phyloP scores from a whole-genome alignment of 345 rosid species.

The Heritiera fomes region DNA sequence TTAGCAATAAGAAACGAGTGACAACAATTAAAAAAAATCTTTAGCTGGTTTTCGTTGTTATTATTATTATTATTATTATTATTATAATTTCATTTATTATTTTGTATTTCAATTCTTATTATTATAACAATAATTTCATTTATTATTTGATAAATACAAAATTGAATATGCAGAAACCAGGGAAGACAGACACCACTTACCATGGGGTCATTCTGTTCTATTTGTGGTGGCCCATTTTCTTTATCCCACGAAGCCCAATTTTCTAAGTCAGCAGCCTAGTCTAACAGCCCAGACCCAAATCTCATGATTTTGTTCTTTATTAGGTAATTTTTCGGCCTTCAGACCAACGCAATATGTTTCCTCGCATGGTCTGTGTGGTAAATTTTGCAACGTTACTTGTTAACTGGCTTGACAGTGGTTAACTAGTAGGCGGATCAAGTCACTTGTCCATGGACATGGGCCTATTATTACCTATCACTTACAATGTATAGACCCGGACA shows the following conservation, averaged over 20 bases:
- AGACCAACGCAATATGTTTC: not conserved
- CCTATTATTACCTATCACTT: not conserved
- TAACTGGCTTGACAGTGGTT: not conserved
- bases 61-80: too few relatives aligned
- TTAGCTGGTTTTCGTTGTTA: too few relatives aligned
- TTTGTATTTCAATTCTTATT: too few relatives aligned
- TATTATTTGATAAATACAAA: not conserved
- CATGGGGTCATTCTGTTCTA: not conserved
- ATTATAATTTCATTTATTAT: too few relatives aligned
- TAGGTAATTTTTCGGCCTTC: not conserved
- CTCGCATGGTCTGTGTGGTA: not conserved
- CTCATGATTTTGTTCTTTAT: not conserved
- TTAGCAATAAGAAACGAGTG: too few relatives aligned
- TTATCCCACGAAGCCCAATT: not conserved
- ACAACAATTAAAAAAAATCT: too few relatives aligned
- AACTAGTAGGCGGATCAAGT: not conserved
- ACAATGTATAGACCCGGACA: not conserved
- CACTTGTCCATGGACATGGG: not conserved
- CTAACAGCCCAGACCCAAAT: not conserved
- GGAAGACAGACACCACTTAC: not conserved
- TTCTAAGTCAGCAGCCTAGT: not conserved
- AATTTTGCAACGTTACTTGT: not conserved
- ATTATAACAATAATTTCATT: not conserved
- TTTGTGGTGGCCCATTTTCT: not conserved
- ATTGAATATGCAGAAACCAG: not conserved